Conservation (phyloP, 2,329 filamentous ascomycete species). For the Graphilbum sp. region DNA sequence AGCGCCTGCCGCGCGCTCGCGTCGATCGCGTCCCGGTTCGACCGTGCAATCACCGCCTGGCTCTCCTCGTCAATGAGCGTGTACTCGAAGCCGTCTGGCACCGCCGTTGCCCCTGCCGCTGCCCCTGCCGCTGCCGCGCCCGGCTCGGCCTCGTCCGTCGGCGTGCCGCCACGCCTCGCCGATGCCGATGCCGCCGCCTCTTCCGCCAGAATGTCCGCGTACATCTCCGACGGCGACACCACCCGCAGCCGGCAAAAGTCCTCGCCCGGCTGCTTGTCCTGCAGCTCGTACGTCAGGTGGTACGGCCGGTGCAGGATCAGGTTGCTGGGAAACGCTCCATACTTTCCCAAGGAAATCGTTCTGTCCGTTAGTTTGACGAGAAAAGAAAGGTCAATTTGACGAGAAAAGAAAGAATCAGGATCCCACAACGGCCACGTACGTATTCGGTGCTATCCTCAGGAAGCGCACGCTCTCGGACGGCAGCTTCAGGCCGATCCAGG, state of each 20-base stretch:
- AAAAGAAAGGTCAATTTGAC: no score
- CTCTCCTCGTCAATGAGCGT: conserved; percentile 27
- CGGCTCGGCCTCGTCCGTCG: no score
- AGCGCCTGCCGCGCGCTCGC: conserved; percentile 32
- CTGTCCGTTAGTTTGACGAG: no score
- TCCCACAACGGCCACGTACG: conserved; percentile 35
- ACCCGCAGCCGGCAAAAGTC: conserved; percentile 56
- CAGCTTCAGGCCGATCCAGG: conserved; percentile 43
- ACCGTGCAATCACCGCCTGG: conserved; percentile 34
- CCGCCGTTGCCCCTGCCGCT: neutral
- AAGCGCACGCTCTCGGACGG: conserved; percentile 41
- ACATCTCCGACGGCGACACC: conserved; percentile 65
- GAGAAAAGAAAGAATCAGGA: no score
- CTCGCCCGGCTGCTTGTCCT: conserved; percentile 51
- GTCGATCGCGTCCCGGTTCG: conserved; percentile 43
- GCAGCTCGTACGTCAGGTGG: conserved; percentile 78
- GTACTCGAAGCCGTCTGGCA: conserved; percentile 25
- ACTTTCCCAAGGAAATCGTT: conserved; percentile 79
- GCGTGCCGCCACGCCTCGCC: no score
- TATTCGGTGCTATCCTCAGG: conserved; percentile 42
- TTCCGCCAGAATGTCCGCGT: conserved; percentile 55
- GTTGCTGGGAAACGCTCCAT: conserved; percentile 79
- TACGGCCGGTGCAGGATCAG: conserved; percentile 82
- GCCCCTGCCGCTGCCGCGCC: conserved; percentile 13
- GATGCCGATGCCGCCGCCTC: conserved; percentile 13